Evolutionary conservation across 352 stramenopile species (phyloP).

Genomic region (Phytophthora kernoviae): DNA sequence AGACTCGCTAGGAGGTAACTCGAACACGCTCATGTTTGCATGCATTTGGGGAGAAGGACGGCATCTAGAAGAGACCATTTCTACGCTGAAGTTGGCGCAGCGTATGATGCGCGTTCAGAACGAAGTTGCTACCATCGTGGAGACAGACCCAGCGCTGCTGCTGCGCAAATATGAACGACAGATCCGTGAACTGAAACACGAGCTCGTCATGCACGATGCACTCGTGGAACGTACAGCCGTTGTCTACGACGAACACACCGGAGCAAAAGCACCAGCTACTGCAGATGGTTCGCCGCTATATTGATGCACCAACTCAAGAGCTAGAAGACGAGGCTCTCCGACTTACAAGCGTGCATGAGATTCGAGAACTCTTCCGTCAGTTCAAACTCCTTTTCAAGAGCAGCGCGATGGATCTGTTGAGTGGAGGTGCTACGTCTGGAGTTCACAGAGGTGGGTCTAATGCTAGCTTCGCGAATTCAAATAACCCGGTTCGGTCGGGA

Average conservation of each 20-base stretch:
- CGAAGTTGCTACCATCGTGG: constrained; percentile 81
- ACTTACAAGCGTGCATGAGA: constrained; percentile 89
- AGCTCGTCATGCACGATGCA: constrained; percentile 95
- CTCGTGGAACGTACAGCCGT: constrained; percentile 85
- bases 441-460: constrained; percentile 7
- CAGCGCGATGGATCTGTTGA: constrained; percentile 32
- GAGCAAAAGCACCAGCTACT: constrained; percentile 89
- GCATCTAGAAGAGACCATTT: constrained; percentile 94
- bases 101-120: constrained; percentile 96
- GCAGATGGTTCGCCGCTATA: constrained; percentile 72
- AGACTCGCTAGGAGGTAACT: constrained; percentile 95
- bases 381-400: constrained; percentile 89
- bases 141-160: constrained; percentile 85
- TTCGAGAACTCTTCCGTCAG: constrained; percentile 91
- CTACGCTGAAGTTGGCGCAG: constrained; percentile 91
- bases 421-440: neutral
- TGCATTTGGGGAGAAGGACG: constrained; percentile 93
- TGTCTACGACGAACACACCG: constrained; percentile 90
- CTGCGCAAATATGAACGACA: constrained; percentile 91
- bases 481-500: constrained; percentile 33
- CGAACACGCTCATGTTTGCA: constrained; percentile 95
- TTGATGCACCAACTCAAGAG: constrained; percentile 70
- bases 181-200: constrained; percentile 93
- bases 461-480: constrained; percentile 16
- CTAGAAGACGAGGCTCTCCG: constrained; percentile 77